Evolutionary conservation across 768 basidiomycete genomes (phyloP).

Genomic region (Suillus occidentalis): DNA sequence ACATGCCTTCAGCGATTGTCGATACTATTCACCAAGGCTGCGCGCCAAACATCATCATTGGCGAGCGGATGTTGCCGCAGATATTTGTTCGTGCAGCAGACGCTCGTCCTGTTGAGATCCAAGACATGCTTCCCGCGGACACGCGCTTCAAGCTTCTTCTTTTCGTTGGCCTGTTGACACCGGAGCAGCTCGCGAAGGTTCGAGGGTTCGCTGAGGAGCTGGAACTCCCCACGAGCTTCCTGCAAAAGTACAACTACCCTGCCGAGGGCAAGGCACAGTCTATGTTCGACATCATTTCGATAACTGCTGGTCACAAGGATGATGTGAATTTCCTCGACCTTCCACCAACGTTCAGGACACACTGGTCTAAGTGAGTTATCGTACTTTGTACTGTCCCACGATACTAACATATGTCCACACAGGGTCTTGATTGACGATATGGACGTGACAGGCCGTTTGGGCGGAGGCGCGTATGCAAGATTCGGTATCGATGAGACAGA

Average conservation of each 20-base stretch:
- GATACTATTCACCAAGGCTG: constrained; percentile 29
- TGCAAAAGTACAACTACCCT: constrained; percentile 27
- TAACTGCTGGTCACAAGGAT: constrained; percentile 31
- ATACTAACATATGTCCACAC: not conserved
- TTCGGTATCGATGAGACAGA: constrained; percentile 44
- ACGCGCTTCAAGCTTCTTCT: constrained; percentile 38
- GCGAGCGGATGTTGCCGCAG: constrained; percentile 40
- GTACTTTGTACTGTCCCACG: not conserved
- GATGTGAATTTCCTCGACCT: constrained; percentile 34
- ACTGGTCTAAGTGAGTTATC: constrained; percentile 43
- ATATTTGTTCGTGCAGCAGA: constrained; percentile 38
- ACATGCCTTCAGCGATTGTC: constrained; percentile 37
- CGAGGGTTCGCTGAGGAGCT: constrained; percentile 28
- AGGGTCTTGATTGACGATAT: constrained; percentile 64
- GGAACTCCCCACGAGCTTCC: constrained; percentile 22
- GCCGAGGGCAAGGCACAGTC: constrained; percentile 18
- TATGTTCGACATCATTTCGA: constrained; percentile 34
- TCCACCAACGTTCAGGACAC: constrained; percentile 36
- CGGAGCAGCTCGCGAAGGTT: constrained; percentile 22
- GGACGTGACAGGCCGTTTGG: constrained; percentile 42
- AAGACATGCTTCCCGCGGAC: constrained; percentile 41
- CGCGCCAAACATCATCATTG: constrained; percentile 35
- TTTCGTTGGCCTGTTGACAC: constrained; percentile 32
- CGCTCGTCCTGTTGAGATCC: constrained; percentile 37
- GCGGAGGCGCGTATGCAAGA: constrained; percentile 55